Conservation (phyloP, 163 green algal genomes). For the Chlamydomonas reinhardtii region DNA sequence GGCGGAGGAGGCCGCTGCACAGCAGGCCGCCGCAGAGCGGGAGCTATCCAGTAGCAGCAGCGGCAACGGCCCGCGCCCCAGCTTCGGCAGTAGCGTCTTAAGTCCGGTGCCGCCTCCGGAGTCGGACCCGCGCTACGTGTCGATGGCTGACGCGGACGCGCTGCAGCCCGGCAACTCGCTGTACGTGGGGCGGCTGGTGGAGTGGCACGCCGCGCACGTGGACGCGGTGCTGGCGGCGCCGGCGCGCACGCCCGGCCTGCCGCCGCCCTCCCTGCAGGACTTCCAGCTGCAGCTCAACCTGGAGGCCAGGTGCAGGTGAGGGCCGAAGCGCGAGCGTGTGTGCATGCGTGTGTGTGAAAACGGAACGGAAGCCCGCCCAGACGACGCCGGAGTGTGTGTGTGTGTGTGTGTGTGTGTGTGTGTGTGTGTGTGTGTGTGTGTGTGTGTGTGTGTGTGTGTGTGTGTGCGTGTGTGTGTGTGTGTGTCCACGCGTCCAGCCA, state of each 20-base stretch:
- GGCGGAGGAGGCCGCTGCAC: too few relatives aligned
- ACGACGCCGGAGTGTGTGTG: too few relatives aligned
- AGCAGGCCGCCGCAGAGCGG: too few relatives aligned
- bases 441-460: too few relatives aligned
- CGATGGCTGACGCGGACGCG: not conserved
- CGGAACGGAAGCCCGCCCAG: too few relatives aligned
- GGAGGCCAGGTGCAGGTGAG: constrained; percentile 28
- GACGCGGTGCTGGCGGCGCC: constrained; percentile 4
- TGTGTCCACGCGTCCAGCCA: not conserved
- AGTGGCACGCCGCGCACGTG: constrained; percentile 16
- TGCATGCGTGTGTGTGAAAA: not conserved
- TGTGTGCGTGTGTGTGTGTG: not conserved
- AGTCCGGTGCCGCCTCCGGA: too few relatives aligned
- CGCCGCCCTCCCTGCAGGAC: not conserved
- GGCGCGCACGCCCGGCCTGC: not conserved
- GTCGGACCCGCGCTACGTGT: not conserved
- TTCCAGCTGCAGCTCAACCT: constrained; percentile 13
- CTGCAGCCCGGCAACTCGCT: not conserved
- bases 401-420: too few relatives aligned
- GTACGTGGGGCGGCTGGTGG: not conserved
- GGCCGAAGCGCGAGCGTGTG: not conserved
- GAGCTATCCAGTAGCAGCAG: not conserved
- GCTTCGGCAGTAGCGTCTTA: not conserved
- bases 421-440: too few relatives aligned
- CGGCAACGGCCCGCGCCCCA: not conserved